Base-by-base conservation (phyloP, 306 rosid species). In the Betula pendula region DNA sequence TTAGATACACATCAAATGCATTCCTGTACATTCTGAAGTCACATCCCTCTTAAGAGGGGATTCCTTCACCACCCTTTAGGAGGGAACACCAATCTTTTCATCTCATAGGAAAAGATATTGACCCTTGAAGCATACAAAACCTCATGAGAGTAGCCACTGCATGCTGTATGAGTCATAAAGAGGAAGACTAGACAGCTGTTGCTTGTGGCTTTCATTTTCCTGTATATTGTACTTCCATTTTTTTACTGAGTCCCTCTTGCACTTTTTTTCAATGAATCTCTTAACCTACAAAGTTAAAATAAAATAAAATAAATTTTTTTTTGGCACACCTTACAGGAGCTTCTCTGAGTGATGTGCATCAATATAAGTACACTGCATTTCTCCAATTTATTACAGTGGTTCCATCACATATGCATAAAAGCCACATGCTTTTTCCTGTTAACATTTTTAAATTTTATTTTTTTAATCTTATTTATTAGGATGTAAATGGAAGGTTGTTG, bases 401-500 rank as follows among this genome's bases (percentile, higher is more conserved):
- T 20, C 20, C 24, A 56, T 47, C 29, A 72, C 35, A 59, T 43
- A 31, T 45, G 25, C 31, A 6, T 35, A n/a, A 35, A 12, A 65
- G 48, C 35, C 35, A 6, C 14, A 16, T 63, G 11, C 45, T 63
- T 63, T 35, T 35, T 33, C 45, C 6, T 2, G 42, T 63, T 35
- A 33, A 63, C 62, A 8, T 59, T 31, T 38, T 47, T 19, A 6
- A 27, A 29, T 38, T 38, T 3, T 38, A 5, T 38, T 5, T 38
- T 6, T 38, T 38, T 0, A 38, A 38, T 38, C 45, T 38, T 38
- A 69, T 62, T 16, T 7, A 27, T 66, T 69, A 95, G 99, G 97
- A 95, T 3, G 24, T 92, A 70, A 81, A 80, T 75, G 99, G 97
- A 80, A 89, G 97, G 84, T 16, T 48, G 22, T 84, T 95, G 92